Evolutionary conservation across 768 basidiomycete species (phyloP).

Genomic region (Pulveroboletus frians): DNA sequence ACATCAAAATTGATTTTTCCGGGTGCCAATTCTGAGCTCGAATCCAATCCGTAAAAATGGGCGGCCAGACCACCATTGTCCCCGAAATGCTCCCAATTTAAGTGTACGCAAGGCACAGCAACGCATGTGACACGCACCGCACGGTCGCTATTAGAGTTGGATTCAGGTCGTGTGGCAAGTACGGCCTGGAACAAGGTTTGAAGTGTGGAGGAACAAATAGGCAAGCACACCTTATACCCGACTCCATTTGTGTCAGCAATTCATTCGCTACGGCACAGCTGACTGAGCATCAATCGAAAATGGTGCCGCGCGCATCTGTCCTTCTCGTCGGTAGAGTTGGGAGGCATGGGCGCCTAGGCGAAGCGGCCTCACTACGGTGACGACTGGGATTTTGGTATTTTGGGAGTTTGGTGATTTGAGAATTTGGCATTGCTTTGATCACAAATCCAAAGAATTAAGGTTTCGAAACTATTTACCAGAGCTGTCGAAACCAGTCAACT

Average conservation of each 20-base stretch:
- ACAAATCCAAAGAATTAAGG: neutral
- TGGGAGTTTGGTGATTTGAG: too few relatives aligned
- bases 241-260: conserved; percentile 17
- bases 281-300: conserved; percentile 8
- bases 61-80: neutral
- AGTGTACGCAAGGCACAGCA: neutral
- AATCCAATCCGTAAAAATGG: conserved; percentile 12
- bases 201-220: conserved; percentile 3
- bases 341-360: neutral
- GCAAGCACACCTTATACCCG: conserved; percentile 25
- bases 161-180: neutral
- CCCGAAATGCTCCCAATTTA: neutral
- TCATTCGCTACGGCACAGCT: conserved; percentile 22
- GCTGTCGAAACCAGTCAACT: conserved; percentile 9
- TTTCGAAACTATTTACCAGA: conserved; percentile 10
- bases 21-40: conserved; percentile 9
- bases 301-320: conserved; percentile 1
- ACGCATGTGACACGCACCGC: conserved; percentile 10
- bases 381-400: neutral
- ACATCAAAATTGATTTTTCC: neutral
- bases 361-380: neutral
- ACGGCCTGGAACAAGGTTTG: conserved; percentile 19
- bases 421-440: neutral
- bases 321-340: neutral
- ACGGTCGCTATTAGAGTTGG: conserved; percentile 1